Evolutionary conservation across 2,329 filamentous ascomycete genomes (phyloP).

Genomic region (Fusarium sp.): DNA sequence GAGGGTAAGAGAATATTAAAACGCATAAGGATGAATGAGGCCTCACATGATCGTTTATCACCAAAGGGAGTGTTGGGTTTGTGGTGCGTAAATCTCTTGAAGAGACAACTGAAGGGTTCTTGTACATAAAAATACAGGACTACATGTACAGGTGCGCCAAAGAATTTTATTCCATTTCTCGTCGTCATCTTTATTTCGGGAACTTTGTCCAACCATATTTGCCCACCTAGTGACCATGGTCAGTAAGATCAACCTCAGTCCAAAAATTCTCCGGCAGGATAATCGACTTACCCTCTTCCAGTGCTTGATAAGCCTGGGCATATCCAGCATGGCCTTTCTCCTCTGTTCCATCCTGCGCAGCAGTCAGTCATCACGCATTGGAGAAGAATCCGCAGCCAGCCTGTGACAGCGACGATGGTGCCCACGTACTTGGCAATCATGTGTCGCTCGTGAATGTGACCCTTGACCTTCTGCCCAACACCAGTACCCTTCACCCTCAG

Average conservation of each 20-base stretch:
- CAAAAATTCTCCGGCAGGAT: background rate
- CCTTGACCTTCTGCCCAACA: slow-evolving; percentile 94
- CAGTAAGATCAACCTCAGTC: slow-evolving; percentile 46
- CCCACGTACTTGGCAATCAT: slow-evolving; percentile 79
- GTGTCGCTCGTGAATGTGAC: slow-evolving; percentile 91
- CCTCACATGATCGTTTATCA: slow-evolving; percentile 4
- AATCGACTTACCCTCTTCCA: slow-evolving; percentile 86
- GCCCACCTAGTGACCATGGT: slow-evolving; percentile 63
- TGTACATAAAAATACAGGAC: slow-evolving; percentile 54
- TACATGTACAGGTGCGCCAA: slow-evolving; percentile 51
- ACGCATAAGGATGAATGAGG: no score
- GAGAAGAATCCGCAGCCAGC: background rate
- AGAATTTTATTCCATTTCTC: slow-evolving; percentile 39
- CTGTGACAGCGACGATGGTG: background rate
- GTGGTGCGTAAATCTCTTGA: slow-evolving; percentile 18
- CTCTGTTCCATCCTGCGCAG: slow-evolving; percentile 82
- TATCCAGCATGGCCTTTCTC: slow-evolving; percentile 92
- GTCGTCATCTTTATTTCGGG: slow-evolving; percentile 64
- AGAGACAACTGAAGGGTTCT: slow-evolving; percentile 39
- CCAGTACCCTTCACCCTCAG: slow-evolving; percentile 93
- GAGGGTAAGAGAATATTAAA: no score
- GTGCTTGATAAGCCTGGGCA: slow-evolving; percentile 91
- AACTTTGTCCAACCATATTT: slow-evolving; percentile 71
- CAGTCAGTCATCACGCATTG: slow-evolving; percentile 34
- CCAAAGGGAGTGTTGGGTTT: background rate